Evolutionary conservation across 2,329 filamentous ascomycete species (phyloP), one percentile per base, ranked within the genome.

Genomic region (Didymella keratinophila): DNA sequence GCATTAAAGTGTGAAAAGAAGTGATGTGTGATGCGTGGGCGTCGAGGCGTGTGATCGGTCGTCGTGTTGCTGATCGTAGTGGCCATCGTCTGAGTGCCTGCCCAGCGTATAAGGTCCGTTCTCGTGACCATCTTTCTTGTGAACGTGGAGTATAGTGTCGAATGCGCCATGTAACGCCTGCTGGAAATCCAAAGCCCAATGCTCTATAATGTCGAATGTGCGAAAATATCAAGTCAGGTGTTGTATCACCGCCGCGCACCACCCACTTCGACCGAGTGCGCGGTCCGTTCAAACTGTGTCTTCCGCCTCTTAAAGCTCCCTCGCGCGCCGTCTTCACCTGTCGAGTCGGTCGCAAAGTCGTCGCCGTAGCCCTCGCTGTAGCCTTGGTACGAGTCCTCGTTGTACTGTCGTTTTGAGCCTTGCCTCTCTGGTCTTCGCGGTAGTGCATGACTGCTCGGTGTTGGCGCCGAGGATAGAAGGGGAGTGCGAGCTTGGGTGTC

Each of bases 361-460:
- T 92, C 89, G 10, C 83, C 83, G 65, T 83, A 92, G 32, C 88
- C 87, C 65, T 92, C 89, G 43, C 86, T 85, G 69, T 93, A 93
- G 41, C 90, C 90, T 68, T 90, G 87, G 70, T 86, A 93, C 68
- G 88, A 91, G 67, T 83, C 85, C 63, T 93, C 90, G 37, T 88
- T 87, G 71, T 93, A 93, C 62, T 87, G 86, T 46, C 91, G 84
- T 81, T 93, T 93, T 80, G 90, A 91, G 61, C 86, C 83, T 54
- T 82, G 80, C 46, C 90, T 84, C 66, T 88, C 87, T 32, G 89
- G 86, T 53, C 90, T 82, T 52, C 71, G 67, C n/a, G 71, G 71
- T n/a, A 75, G 72, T 8, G 76, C 73, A 9, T 76, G 65, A 9
- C 76, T 78, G 36, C 73, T 76, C 27, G 78, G 70, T 60, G 66